Base-by-base conservation (phyloP, 2,329 filamentous ascomycete species). In the Paecilomyces variotii region DNA sequence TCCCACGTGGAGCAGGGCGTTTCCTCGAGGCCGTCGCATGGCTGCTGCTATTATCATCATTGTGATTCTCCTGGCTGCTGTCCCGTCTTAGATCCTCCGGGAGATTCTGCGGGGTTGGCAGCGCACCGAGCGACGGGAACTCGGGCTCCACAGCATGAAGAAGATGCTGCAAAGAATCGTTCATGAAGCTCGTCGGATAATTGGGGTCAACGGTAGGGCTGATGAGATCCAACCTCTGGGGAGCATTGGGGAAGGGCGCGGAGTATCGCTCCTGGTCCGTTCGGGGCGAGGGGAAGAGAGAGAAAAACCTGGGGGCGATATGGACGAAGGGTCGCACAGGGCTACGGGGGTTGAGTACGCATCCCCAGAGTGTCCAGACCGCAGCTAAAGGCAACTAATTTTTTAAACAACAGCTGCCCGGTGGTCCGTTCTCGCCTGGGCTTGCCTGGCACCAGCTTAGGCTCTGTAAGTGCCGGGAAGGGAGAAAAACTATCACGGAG, bases 1-100 rank as follows among this genome's bases (percentile, higher is more conserved):
- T 62, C 19, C 60, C 62, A 30, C 60, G 54, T 12, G 62, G 60
- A 14, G 60, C 62, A 27, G 62, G 62, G 19, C 62, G 62, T 24
- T 58, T 57, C 53, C 62, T 59, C 24, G 55, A 39, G 32, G 57
- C 54, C 30, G 39, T 56, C 19, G 39, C 26, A 34, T n/a, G 11
- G 55, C 7, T n/a, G 27, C 19, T 30, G 14, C n/a, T 52, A 35
- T 35, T 51, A 45, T 25, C 9, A 54, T 32, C 27, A 32, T 28
- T 25, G 4, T 25, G 9, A 10, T 39, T 35, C 19, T 30, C 24
- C 10, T 14, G 52, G 25, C 9, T 54, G 26, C 26, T 28, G 53
- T 24, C 27, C 19, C 19, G 39, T 3, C 7, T 45, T 19, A 45
- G n/a, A 45, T 45, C 39, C 6, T n/a, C 39, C 39, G 39, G 30